Base-by-base conservation (phyloP, 148 eudicot genomes). In the Beta vulgaris region DNA sequence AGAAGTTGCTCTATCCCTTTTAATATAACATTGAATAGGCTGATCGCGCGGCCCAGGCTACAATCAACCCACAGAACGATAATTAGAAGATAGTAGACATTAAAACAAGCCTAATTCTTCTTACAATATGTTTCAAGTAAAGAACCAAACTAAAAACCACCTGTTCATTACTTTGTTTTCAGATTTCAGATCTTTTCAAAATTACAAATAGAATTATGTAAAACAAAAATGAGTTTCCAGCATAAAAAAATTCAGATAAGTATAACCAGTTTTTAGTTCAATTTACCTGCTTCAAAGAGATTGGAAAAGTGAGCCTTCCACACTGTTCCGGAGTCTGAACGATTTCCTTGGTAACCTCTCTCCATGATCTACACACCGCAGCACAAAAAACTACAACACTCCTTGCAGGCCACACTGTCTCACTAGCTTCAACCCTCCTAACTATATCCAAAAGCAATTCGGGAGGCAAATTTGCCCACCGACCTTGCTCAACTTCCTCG, bases 401-500 rank as follows among this genome's bases (percentile, higher is more conserved):
- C 70, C 98, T 88, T 1, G 95, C 98, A 81, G 98, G 97, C 98
- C 98, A 94, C 0, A 86, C 79, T 5, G 91, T 84, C 77, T 94
- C 97, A 66, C 89, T 90, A 80, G 78, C 88, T 84, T 94, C 98
- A 42, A 94, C 91, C 76, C 95, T 87, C 35, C 81, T 84, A 46
- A 94, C 85, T 39, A 91, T 91, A 81, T 94, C 98, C 75, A 94
- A 81, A 40, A 94, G 97, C 86, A 94, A 84, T 53, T 94, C 97
- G 0, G 93, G 90, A 6, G 98, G 98, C 48, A 94, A 76, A 73
- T 91, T 88, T n/a, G 97, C 98, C 98, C 98, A 94, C 65, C 80
- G 86, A 39, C 98, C 97, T 77, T 91, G 98, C 74, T 93, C 84
- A 25, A 73, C 71, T 31, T 85, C 82, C 32, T 86, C 84, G 16